Conservation (phyloP, 176 grass and related monocot genomes). For the Carex kokanica region DNA sequence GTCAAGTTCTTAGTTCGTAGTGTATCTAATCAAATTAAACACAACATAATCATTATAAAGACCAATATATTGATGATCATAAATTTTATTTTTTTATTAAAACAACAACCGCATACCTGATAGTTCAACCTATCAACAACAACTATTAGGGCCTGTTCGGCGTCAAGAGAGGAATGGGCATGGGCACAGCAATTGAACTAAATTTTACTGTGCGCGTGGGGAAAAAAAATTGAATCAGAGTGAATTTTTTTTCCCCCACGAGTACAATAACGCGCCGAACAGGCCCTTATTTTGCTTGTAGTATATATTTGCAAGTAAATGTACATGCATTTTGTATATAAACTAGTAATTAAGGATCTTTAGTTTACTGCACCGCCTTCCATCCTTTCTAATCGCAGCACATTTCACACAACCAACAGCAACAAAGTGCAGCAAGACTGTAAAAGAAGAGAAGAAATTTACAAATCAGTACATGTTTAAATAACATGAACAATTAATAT, state of each 20-base stretch:
- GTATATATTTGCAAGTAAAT: neutral
- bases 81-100: neutral
- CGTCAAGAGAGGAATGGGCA: no score
- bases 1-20: no score
- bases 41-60: no score
- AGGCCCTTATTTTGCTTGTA: neutral
- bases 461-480: neutral
- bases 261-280: no score
- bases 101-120: neutral
- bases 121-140: neutral
- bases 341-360: neutral
- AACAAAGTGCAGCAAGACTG: conserved; percentile 34
- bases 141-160: no score
- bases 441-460: neutral
- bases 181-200: no score
- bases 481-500: no score
- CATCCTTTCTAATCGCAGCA: conserved; percentile 23
- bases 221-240: no score
- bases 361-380: neutral
- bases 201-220: no score
- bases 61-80: no score
- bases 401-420: conserved; percentile 29
- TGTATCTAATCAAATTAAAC: no score
- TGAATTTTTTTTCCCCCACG: no score
- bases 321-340: neutral